phyloP scores from a whole-genome alignment of 2,329 filamentous ascomycete genomes.

The Emergomyces pasteurianus region DNA sequence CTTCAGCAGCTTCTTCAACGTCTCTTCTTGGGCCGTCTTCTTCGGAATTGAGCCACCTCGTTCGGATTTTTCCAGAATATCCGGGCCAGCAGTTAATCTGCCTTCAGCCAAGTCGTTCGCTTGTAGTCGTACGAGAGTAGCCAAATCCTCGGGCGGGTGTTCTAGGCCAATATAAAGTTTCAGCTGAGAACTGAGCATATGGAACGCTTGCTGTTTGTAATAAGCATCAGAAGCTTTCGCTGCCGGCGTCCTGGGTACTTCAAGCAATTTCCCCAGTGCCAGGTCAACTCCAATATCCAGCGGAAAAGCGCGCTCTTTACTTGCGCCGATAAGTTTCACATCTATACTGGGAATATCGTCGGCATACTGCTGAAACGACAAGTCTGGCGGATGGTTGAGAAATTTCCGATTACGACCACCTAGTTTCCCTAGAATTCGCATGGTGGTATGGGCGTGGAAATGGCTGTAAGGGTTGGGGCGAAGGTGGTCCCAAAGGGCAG shows the following conservation, averaged over 20 bases:
- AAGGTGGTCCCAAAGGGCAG: constrained; percentile 88
- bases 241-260: constrained; percentile 53
- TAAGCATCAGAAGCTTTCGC: constrained; percentile 58
- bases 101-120: constrained; percentile 69
- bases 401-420: constrained; percentile 93
- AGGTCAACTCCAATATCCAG: constrained; percentile 76
- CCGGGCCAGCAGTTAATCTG: constrained; percentile 59
- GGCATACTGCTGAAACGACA: constrained; percentile 71
- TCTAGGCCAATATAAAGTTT: constrained; percentile 86
- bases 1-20: constrained; percentile 76
- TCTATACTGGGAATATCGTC: constrained; percentile 85
- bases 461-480: constrained; percentile 91
- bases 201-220: constrained; percentile 88
- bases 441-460: constrained; percentile 94
- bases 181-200: constrained; percentile 74
- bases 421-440: constrained; percentile 92
- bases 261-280: constrained; percentile 77
- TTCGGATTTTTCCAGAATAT: constrained; percentile 61
- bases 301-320: constrained; percentile 78
- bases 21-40: constrained; percentile 70
- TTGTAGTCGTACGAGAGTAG: constrained; percentile 71
- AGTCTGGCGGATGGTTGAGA: constrained; percentile 75
- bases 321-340: constrained; percentile 76
- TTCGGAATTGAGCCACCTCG: constrained; percentile 75
- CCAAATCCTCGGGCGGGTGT: constrained; percentile 77